Base-by-base conservation (phyloP, 225 moss, liverwort and hornwort genomes). In the Pleurozium schreberi region DNA sequence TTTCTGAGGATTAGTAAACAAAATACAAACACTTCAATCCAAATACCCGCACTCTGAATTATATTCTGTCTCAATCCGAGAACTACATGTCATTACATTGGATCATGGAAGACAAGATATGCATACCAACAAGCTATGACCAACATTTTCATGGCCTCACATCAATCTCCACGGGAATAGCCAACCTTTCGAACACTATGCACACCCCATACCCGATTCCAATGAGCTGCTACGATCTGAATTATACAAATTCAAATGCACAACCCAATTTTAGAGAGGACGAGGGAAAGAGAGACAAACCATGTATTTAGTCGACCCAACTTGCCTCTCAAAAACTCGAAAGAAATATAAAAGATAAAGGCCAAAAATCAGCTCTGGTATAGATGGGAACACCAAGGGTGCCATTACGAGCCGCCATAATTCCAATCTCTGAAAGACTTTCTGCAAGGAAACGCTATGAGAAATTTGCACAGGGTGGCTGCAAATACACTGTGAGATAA, bases 321-420 rank as follows among this genome's bases (percentile, higher is more conserved):
- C 78, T 92, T 90, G 92, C 84, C 93, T 90, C 89, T 93, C 93
- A 80, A 93, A 93, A 57, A 93, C 92, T 87, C 93, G 76, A 82
- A 93, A 93, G 64, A 93, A 93, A 64, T 93, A 93, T 26, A 93
- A 84, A 53, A 93, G 90, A 89, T 93, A 93, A 53, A 92, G 81
- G 65, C 93, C 93, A 70, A 90, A 82, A 27, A 92, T 73, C 15
- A 93, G 85, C 87, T 93, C 93, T 43, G 89, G 92, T 71, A 92
- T 43, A 77, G 92, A 92, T 43, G 92, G 78, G 67, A 93, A 92
- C 87, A 89, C 93, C 52, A 85, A 34, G 81, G 91, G 93, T 40
- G 92, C 88, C 80, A 91, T 19, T 38, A 87, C 27, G 67, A 93
- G 85, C 82, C 93, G 90, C 93, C 93, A 93, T 82, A 93, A 47